Evolutionary conservation across 176 grass and related monocot species (phyloP).

Genomic region (Oryza meridionalis): DNA sequence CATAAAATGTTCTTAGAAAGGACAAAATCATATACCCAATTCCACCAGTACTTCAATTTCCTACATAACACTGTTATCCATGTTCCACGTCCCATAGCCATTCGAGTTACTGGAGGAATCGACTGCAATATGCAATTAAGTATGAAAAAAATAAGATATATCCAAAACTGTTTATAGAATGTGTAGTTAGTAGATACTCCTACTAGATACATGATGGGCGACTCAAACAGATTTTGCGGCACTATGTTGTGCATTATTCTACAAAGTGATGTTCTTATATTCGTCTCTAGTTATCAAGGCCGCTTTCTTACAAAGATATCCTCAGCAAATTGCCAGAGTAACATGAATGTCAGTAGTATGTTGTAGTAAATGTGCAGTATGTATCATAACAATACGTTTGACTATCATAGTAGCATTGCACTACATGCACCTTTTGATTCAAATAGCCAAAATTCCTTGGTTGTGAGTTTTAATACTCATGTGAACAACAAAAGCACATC

Average conservation of each 20-base stretch:
- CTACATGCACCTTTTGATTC: background rate
- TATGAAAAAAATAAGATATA: slow-evolving; percentile 1
- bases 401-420: background rate
- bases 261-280: background rate
- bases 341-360: background rate
- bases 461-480: background rate
- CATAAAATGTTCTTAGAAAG: slow-evolving; percentile 32
- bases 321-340: background rate
- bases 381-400: background rate
- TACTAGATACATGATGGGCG: background rate
- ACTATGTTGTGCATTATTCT: background rate
- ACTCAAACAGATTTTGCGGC: background rate
- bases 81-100: slow-evolving; percentile 71
- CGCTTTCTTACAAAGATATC: background rate
- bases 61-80: slow-evolving; percentile 92
- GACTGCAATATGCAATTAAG: slow-evolving; percentile 61
- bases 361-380: background rate
- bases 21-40: slow-evolving; percentile 65
- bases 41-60: slow-evolving; percentile 97
- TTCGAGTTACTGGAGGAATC: slow-evolving; percentile 81
- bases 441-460: background rate
- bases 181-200: background rate
- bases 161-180: background rate
- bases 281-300: background rate
- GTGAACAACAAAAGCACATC: background rate